Evolutionary conservation across 2,329 filamentous ascomycete species (phyloP).

Genomic region (Lomentospora prolificans): DNA sequence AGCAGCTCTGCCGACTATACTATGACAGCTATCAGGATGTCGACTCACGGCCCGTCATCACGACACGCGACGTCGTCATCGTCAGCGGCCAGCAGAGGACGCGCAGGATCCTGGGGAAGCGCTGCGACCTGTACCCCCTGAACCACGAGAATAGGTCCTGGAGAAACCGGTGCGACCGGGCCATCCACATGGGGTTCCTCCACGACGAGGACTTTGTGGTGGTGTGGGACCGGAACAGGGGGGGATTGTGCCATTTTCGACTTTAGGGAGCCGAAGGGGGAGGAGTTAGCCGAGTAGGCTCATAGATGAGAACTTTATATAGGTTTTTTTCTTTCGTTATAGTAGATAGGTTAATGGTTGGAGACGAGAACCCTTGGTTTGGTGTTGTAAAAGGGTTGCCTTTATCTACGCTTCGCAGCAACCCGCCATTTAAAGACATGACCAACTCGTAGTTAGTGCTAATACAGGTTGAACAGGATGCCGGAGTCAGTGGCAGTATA

Average conservation of each 20-base stretch:
- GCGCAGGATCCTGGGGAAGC: neutral
- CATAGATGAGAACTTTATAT: too few relatives aligned
- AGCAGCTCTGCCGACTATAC: neutral
- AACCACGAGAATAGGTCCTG: neutral
- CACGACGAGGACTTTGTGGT: neutral
- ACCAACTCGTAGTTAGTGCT: too few relatives aligned
- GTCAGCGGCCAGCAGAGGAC: neutral
- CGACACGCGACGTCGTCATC: neutral
- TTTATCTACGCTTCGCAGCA: too few relatives aligned
- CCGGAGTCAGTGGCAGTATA: constrained; percentile 21
- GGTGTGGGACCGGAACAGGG: neutral
- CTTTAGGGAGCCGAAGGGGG: neutral
- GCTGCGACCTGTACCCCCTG: neutral
- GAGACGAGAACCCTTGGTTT: too few relatives aligned
- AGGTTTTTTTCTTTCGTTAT: too few relatives aligned
- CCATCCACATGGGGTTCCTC: neutral
- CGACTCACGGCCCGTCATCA: neutral
- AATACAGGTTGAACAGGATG: constrained; percentile 24
- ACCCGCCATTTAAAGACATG: too few relatives aligned
- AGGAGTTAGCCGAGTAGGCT: too few relatives aligned
- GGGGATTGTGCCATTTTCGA: neutral
- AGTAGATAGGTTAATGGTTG: too few relatives aligned
- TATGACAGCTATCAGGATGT: neutral
- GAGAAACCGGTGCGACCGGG: neutral
- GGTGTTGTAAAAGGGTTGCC: too few relatives aligned